Percentiles rank a stretch among this genome's conserved stretches.
Evolutionary conservation across 2,329 filamentous ascomycete genomes (phyloP).

Genomic region (Lasiodiplodia citricola): DNA sequence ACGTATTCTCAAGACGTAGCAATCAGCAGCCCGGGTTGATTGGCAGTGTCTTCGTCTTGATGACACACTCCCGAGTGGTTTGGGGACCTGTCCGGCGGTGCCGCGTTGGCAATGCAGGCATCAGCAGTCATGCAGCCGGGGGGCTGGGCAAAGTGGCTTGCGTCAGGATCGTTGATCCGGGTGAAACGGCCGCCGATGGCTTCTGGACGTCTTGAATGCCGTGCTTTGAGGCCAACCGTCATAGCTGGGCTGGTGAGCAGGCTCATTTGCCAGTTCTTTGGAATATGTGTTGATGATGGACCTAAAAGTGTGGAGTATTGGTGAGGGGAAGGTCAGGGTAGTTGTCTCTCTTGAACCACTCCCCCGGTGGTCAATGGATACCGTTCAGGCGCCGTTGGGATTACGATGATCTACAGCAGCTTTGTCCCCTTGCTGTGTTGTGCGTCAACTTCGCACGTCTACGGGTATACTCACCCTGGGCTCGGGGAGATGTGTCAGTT

Average conservation of each 20-base stretch:
- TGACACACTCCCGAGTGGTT: neutral
- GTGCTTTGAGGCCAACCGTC: neutral
- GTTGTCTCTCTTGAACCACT: neutral
- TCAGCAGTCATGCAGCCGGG: neutral
- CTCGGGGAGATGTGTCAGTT: conserved; percentile 1
- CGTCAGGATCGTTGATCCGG: neutral
- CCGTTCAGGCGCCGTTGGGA: neutral
- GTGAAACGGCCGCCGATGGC: neutral
- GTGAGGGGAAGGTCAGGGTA: neutral
- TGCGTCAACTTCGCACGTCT: conserved; percentile 20
- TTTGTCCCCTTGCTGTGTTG: conserved; percentile 17
- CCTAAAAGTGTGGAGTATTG: neutral
- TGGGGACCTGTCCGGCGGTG: neutral
- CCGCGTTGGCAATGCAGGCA: neutral
- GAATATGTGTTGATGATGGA: neutral
- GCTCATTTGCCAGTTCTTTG: neutral
- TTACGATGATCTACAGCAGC: conserved; percentile 12
- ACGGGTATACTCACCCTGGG: conserved; percentile 14
- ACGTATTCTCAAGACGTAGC: neutral
- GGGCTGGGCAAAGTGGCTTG: neutral
- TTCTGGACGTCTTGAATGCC: neutral
- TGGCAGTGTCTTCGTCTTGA: neutral
- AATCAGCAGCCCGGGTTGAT: neutral
- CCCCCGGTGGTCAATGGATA: neutral
- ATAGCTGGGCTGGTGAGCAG: neutral